A percentile compares a stretch with the other conserved stretches of the same genome.
phyloP scores from a whole-genome alignment of 805 yeast species.

The Teunomyces aglyptinius region DNA sequence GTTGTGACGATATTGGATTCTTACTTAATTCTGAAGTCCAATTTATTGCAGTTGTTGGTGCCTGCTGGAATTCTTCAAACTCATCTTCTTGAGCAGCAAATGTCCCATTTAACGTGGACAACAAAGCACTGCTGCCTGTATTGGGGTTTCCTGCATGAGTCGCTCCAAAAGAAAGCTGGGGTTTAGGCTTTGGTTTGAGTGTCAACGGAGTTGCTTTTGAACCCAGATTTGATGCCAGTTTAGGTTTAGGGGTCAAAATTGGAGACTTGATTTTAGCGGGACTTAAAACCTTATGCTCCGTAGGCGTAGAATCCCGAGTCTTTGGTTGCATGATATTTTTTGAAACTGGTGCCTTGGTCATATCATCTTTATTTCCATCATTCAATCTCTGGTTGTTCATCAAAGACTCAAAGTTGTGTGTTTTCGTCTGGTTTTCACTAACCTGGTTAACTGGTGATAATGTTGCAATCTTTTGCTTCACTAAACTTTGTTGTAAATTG shows the following conservation, averaged over 20 bases:
- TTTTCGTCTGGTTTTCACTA: background rate
- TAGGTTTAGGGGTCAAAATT: slow-evolving; percentile 1
- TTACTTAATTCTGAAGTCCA: slow-evolving; percentile 15
- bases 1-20: slow-evolving; percentile 1
- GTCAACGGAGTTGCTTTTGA: slow-evolving; percentile 6
- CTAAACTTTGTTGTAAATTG: slow-evolving; percentile 15
- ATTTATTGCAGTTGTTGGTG: slow-evolving; percentile 9
- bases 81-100: slow-evolving; percentile 23
- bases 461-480: slow-evolving; percentile 11
- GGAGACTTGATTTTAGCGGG: background rate
- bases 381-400: slow-evolving; percentile 28
- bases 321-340: slow-evolving; percentile 22
- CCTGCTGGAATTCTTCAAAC: slow-evolving; percentile 28
- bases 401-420: slow-evolving; percentile 25
- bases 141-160: slow-evolving; percentile 9
- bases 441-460: slow-evolving; percentile 4
- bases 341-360: slow-evolving; percentile 21
- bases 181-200: slow-evolving; percentile 10
- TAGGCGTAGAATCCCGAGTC: background rate
- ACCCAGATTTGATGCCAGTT: background rate
- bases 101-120: slow-evolving; percentile 25
- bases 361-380: slow-evolving; percentile 20
- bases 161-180: slow-evolving; percentile 25
- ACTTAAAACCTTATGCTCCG: background rate
- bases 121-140: slow-evolving; percentile 15